Base-by-base conservation (phyloP, 2,329 filamentous ascomycete species). In the Exophiala bonariae region DNA sequence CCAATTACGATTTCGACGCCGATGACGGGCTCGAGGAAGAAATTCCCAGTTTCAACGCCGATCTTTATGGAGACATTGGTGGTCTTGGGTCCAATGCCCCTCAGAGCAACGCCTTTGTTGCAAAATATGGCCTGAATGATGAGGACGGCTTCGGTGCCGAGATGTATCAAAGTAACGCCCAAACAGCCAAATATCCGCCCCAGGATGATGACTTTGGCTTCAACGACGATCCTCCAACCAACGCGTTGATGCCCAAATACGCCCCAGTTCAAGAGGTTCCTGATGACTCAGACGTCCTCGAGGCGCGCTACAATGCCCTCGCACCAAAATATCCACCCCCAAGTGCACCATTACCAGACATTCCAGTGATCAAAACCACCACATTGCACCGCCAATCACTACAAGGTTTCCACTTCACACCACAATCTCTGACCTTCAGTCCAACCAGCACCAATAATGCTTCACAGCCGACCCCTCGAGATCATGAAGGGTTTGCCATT, bases 31-130 rank as follows among this genome's bases (percentile, higher is more conserved):
- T 75, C 9, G 73, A 76, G 59, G 73, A 76, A 50, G 66, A 62
- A 44, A 75, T 76, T 38, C 73, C 73, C 2, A 72, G 72, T 1
- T 66, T 75, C 22, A 75, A 75, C 58, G 66, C 66, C 10, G 73
- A 75, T 58, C 67, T 66, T 6, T 71, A 73, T 32, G 67, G 67
- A 17, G 65, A 65, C 17, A 11, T 6, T 26, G 63, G 69, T 23
- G 66, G 68, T 10, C 67, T 65, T 28, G 55, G 54, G 14, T 55
- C 54, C 13, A 42, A 44, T 32, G 31, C 40, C n/a, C 38, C 40
- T 3, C 8, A 38, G n/a, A 40, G 40, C 8, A 47, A 50, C 14
- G 48, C 51, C 5, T 41, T 54, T 9, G 36, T 47, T 17, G 51
- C 52, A 9, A 48, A 45, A 32, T 53, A 50, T 35, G 46, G 34